Evolutionary conservation across 2,329 filamentous ascomycete species (phyloP).

Genomic region (Periconia macrospinosa): DNA sequence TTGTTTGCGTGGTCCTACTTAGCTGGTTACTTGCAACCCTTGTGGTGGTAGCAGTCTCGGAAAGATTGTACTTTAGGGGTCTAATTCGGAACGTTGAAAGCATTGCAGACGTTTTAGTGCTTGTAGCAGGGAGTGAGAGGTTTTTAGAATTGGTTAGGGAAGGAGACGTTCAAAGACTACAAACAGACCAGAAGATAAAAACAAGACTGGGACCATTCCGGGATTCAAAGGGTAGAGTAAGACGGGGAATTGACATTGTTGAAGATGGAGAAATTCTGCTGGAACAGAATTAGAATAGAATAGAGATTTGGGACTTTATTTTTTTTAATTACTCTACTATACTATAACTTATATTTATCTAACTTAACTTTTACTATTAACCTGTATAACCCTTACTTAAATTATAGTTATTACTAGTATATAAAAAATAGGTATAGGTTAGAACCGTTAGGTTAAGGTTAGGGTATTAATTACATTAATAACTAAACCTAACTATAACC

Average conservation of each 20-base stretch:
- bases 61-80: conserved; percentile 5
- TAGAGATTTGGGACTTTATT: no score
- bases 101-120: conserved; percentile 10
- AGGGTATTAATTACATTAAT: no score
- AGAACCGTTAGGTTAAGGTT: no score
- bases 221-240: conserved; percentile 8
- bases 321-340: no score
- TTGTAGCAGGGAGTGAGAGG: conserved; percentile 13
- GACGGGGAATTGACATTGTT: conserved; percentile 15
- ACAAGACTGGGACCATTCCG: conserved; percentile 13
- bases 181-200: conserved; percentile 1
- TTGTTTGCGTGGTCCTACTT: not conserved
- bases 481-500: no score
- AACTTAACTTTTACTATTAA: no score
- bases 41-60: conserved; percentile 1
- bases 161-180: conserved; percentile 5
- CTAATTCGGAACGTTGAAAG: conserved; percentile 7
- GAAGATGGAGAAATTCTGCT: conserved; percentile 10
- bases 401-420: no score
- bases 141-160: conserved; percentile 9
- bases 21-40: conserved; percentile 10
- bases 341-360: no score
- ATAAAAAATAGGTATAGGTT: no score
- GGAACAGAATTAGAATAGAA: no score
- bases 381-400: no score